Percentiles rank a stretch among this genome's conserved stretches.
Evolutionary conservation across 768 basidiomycete genomes (phyloP).

Genomic region (Termitomyces sp.): DNA sequence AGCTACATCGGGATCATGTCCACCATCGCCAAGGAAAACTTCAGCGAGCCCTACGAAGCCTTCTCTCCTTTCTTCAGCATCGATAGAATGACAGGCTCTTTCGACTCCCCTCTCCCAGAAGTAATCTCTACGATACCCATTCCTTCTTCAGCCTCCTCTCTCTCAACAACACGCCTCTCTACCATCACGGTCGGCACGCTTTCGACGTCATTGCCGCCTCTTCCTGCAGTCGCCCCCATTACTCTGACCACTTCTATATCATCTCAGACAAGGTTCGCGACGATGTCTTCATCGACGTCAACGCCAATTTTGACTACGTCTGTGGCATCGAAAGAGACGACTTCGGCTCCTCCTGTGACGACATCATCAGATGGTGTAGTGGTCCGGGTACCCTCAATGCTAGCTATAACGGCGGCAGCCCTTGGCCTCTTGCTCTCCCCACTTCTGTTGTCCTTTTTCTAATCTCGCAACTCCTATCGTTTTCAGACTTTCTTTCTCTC

Average conservation of each 20-base stretch:
- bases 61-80: conserved; percentile 58
- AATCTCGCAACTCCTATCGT: background rate
- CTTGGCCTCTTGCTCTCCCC: background rate
- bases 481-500: background rate
- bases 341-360: conserved; percentile 1
- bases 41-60: conserved; percentile 24
- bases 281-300: conserved; percentile 12
- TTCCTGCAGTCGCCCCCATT: conserved; percentile 3
- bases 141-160: conserved; percentile 28
- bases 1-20: conserved; percentile 63
- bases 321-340: conserved; percentile 1
- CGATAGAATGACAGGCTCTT: conserved; percentile 54
- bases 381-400: background rate
- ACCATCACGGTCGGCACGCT: conserved; percentile 33
- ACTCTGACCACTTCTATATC: conserved; percentile 3
- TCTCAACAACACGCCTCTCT: conserved; percentile 25
- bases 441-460: conserved; percentile 5
- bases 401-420: background rate
- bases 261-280: conserved; percentile 15
- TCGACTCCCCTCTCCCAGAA: conserved; percentile 40
- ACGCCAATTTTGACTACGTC: conserved; percentile 6
- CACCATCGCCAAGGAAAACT: conserved; percentile 23
- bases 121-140: conserved; percentile 40
- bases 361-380: conserved; percentile 6
- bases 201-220: conserved; percentile 18